Evolutionary conservation across 371 early-diverging fungal species (phyloP).

Genomic region (Rhizopus sp.): DNA sequence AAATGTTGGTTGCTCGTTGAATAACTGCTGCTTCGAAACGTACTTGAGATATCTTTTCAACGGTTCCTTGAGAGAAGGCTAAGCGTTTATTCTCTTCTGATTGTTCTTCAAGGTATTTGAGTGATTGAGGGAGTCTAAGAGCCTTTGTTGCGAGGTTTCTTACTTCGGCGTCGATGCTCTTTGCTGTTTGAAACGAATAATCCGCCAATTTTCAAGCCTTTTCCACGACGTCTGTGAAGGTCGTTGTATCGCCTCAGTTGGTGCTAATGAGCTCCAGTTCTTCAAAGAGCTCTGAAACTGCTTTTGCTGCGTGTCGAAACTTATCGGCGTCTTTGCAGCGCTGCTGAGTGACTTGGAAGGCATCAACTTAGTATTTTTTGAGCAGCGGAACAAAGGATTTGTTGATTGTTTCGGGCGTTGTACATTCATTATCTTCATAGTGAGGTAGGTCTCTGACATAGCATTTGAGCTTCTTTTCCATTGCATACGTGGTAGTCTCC

Average conservation of each 20-base stretch:
- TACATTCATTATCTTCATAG: no score
- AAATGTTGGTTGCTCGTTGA: no score
- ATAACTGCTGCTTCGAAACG: no score
- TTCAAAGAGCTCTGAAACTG: slow-evolving; percentile 7
- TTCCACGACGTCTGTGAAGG: neutral
- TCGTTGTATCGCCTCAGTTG: neutral
- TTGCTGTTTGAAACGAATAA: slow-evolving; percentile 9
- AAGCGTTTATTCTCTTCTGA: no score
- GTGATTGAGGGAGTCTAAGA: neutral
- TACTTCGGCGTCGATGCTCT: slow-evolving; percentile 6
- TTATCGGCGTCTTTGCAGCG: slow-evolving; percentile 8
- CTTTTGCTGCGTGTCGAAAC: slow-evolving; percentile 7
- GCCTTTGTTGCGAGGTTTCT: slow-evolving; percentile 3
- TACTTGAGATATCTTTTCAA: no score
- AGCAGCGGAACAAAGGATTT: slow-evolving; percentile 4
- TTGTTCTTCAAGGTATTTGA: no score
- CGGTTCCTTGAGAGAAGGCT: no score
- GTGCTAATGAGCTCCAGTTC: neutral
- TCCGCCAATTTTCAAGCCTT: slow-evolving; percentile 1
- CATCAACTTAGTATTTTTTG: slow-evolving; percentile 2
- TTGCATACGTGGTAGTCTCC: no score
- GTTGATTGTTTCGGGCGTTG: slow-evolving; percentile 5
- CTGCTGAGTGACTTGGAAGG: slow-evolving; percentile 1
- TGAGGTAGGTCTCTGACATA: no score
- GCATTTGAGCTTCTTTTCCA: no score